Base-by-base conservation (phyloP, 2,329 filamentous ascomycete genomes). In the Paracoccidioides lutzii region DNA sequence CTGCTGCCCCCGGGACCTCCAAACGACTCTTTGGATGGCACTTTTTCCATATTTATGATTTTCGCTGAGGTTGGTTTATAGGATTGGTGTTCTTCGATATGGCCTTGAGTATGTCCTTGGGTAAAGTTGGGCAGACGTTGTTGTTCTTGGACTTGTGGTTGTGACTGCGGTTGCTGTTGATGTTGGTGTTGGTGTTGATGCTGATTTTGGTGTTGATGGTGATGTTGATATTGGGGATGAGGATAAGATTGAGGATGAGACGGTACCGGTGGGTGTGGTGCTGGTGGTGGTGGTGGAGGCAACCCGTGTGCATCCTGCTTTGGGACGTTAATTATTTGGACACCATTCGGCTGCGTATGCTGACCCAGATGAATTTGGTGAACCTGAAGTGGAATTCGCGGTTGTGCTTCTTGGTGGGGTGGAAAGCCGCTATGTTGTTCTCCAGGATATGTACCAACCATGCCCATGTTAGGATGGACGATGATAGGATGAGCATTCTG, bases 1-100 rank as follows among this genome's bases (percentile, higher is more conserved):
- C 65, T 68, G 55, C 60, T 62, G 2, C 57, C 60, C 15, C 59
- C 60, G 4, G 55, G 64, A n/a, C 59, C 46, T 10, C 50, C 44
- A 41, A 33, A 32, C n/a, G 52, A 55, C 10, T 61, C 43, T 4
- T 58, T 55, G 7, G 52, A 33, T 4, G 55, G 53, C 30, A 38
- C 44, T 32, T 53, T 59, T 28, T 58, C 53, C 8, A 55, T 43
- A 22, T 57, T 55, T 12, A 60, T 54, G 35, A 63, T 57, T 53
- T 60, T 56, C 1, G 58, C 57, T 2, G 37, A 52, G 12, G 9
- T 7, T 15, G 22, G 38, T n/a, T 28, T 32, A 32, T 10, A 50
- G 35, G 28, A n/a, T 14, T 52, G 37, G n/a, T 54, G 53, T 5
- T 49, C 54, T 8, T 22, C 22, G 22, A 22, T 22, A 22, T 22